These are phyloP conservation scores for Setaria italica DNA, from an alignment of 202 grass and related monocot genomes.

Conservation along the genomic window DNA sequence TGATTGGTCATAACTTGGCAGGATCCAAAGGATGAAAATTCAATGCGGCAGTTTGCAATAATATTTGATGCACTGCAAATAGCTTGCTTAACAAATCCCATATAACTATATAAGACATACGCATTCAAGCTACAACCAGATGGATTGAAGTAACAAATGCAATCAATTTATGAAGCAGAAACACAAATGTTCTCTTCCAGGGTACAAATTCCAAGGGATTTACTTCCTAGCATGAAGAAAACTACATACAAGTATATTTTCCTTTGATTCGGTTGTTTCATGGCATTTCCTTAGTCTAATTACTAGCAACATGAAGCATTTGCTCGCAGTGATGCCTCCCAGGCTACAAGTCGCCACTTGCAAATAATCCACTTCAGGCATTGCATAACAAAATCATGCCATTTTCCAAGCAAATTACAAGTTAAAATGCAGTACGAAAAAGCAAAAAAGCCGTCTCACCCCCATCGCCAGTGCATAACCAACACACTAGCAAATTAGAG, in stretches of 20 bases:
- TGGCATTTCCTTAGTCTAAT: not conserved
- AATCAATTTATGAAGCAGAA: not conserved
- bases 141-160: not conserved
- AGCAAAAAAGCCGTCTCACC: not conserved
- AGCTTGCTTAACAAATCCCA: not conserved
- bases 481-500: not conserved
- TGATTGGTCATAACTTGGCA: not conserved
- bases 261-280: not conserved
- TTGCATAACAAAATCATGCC: not conserved
- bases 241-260: not conserved
- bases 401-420: not conserved
- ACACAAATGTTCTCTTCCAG: not conserved
- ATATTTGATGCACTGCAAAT: not conserved
- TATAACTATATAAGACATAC: not conserved
- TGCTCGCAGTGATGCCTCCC: not conserved
- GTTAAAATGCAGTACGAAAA: not conserved
- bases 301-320: not conserved
- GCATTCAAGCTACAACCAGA: not conserved
- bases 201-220: not conserved
- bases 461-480: not conserved
- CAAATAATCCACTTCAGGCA: not conserved
- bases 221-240: slow-evolving; percentile 9
- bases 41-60: not conserved
- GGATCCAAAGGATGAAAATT: not conserved
- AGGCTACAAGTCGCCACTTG: not conserved